Evolutionary conservation across 352 stramenopile genomes (phyloP), one percentile per base, ranked within the genome.

Genomic region (Globisporangium nodosum): DNA sequence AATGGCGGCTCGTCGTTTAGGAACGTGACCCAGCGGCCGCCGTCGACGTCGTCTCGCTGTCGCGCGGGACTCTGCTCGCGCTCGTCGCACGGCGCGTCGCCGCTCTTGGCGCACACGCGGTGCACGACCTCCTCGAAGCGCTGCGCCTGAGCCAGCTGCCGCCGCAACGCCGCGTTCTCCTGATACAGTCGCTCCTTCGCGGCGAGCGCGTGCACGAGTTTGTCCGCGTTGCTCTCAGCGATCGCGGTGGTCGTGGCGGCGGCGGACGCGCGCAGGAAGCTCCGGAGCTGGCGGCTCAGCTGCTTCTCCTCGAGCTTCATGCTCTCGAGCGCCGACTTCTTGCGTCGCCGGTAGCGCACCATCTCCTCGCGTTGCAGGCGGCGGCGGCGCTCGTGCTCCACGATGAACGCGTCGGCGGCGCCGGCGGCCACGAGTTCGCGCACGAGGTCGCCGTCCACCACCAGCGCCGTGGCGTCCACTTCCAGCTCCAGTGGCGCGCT

Each of bases 241-340:
- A 24, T 40, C 48, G 11, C 8, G 15, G 18, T 27, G 49, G 43
- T 13, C 18, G 5, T 12, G 7, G 30, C 27, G 49, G 13, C 16
- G 18, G 11, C 11, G 15, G 48, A 52, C 15, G 48, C 27, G 9
- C 48, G 48, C 42, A 58, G 42, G 42, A 45, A 39, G 11, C 12
- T 13, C 30, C 35, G 16, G 1, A 58, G 53, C 42, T 58, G 42
- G 6, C 30, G 9, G 6, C 40, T 52, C 27, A 58, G 53, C 43
- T n/a, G 24, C 42, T 49, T 30, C 53, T 58, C 53, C 20, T 58
- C 42, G 27, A n/a, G 15, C 53, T 46, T 16, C 53, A 58, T 51
- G 18, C 20, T 2, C 12, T 24, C 53, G 33, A 51, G 49, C 11
- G 6, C 31, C 9, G 11, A 24, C 46, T 52, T 50, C 20, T 40